phyloP scores from a whole-genome alignment of 2,329 filamentous ascomycete species.

The Sclerotinia borealis region DNA sequence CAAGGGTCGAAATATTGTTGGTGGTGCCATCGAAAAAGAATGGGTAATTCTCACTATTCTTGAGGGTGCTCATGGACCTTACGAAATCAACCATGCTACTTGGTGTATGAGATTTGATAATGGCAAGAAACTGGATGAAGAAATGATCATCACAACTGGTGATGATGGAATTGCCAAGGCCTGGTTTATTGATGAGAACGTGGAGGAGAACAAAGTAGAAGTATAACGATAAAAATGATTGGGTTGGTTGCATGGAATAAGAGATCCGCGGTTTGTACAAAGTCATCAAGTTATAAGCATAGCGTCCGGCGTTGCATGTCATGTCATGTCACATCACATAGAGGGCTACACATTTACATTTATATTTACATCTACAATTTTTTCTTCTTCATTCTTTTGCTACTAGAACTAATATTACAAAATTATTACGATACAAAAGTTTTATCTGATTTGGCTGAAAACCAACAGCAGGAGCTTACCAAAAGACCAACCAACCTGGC shows the following conservation, averaged over 20 bases:
- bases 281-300: not conserved
- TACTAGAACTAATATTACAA: not conserved
- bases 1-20: conserved; percentile 26
- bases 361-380: not conserved
- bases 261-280: not conserved
- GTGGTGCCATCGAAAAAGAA: conserved; percentile 38
- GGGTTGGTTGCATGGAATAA: not conserved
- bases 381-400: too few species aligned
- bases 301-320: conserved; percentile 4
- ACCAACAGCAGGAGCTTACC: not conserved
- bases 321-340: not conserved
- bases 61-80: conserved; percentile 77
- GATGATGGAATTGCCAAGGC: conserved; percentile 85
- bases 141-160: conserved; percentile 84
- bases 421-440: too few species aligned
- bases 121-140: conserved; percentile 57
- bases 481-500: not conserved
- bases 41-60: conserved; percentile 70
- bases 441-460: not conserved
- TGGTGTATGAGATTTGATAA: conserved; percentile 79
- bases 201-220: not conserved
- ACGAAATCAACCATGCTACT: conserved; percentile 85
- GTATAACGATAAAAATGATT: not conserved
- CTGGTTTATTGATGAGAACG: conserved; percentile 54
- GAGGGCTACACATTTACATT: too few species aligned